phyloP scores from a whole-genome alignment of 352 stramenopile genomes.

The Globisporangium iwayamae region DNA sequence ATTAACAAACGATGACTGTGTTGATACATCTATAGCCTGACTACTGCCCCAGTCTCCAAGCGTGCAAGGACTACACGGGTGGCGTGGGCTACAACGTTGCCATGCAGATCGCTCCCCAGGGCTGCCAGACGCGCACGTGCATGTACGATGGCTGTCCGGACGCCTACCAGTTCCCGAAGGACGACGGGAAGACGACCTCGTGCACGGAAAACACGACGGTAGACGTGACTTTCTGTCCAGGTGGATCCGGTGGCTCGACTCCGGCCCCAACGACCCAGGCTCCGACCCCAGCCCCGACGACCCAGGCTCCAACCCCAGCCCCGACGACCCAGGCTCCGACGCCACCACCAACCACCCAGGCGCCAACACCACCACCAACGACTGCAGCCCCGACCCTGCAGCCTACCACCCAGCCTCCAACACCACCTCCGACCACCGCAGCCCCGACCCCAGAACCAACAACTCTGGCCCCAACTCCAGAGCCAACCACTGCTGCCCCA shows the following conservation, averaged over 20 bases:
- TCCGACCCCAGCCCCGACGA: constrained; percentile 10
- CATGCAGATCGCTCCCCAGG: constrained; percentile 38
- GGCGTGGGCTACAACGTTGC: constrained; percentile 44
- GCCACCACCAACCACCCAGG: constrained; percentile 14
- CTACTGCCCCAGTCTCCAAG: constrained; percentile 33
- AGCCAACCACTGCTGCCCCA: constrained; percentile 6
- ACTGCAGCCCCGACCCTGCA: constrained; percentile 8
- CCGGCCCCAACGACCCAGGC: constrained; percentile 17
- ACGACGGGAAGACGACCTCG: constrained; percentile 40
- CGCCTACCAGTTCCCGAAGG: constrained; percentile 37
- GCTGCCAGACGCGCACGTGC: constrained; percentile 36
- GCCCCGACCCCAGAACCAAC: constrained; percentile 13
- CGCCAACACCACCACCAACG: constrained; percentile 5
- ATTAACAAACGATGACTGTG: not conserved
- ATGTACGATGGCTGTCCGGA: constrained; percentile 31
- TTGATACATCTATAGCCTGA: constrained; percentile 13
- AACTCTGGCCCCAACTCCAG: constrained; percentile 7
- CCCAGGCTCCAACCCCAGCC: constrained; percentile 19
- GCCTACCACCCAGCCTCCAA: constrained; percentile 11
- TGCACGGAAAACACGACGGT: constrained; percentile 36
- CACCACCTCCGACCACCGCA: constrained; percentile 5
- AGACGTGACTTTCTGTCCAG: constrained; percentile 44
- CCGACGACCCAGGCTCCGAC: constrained; percentile 21
- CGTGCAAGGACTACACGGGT: constrained; percentile 36
- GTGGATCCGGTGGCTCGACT: constrained; percentile 24